These are phyloP conservation scores for Posidonia oceanica DNA, from an alignment of 116 monocot species.

Conservation along the genomic window DNA sequence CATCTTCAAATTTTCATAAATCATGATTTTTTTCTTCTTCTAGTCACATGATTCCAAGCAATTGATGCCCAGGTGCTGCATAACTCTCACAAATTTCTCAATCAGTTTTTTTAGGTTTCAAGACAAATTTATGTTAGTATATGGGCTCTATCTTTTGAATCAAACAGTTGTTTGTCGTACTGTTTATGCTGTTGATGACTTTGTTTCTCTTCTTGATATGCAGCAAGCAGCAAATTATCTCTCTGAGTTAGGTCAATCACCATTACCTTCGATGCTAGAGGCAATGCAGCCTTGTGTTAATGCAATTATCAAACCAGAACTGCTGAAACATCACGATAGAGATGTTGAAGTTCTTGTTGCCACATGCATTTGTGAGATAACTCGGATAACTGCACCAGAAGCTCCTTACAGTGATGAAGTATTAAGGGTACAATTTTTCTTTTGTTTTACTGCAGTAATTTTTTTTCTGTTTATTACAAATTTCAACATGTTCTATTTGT, in stretches of 20 bases:
- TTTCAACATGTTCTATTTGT: no score
- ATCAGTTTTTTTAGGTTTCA: no score
- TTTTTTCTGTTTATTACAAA: neutral
- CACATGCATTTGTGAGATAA: slow-evolving; percentile 91
- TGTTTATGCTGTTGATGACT: neutral
- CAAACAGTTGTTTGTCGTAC: no score
- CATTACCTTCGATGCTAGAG: slow-evolving; percentile 41
- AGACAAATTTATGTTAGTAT: no score
- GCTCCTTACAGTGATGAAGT: slow-evolving; percentile 93
- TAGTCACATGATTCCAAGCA: neutral
- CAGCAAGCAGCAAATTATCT: slow-evolving; percentile 75
- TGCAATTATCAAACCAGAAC: slow-evolving; percentile 63
- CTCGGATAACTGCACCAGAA: slow-evolving; percentile 91
- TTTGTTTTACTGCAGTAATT: neutral
- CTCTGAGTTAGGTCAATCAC: slow-evolving; percentile 74
- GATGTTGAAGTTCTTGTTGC: slow-evolving; percentile 86
- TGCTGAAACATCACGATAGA: slow-evolving; percentile 77
- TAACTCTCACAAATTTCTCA: no score
- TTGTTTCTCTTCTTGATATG: slow-evolving; percentile 8
- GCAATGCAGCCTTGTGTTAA: slow-evolving; percentile 56
- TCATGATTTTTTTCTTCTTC: neutral
- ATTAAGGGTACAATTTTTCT: slow-evolving; percentile 43
- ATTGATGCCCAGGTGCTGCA: neutral
- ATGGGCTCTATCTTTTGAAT: no score
- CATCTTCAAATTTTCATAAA: neutral